Evolutionary conservation across 2,329 filamentous ascomycete species (phyloP).

Genomic region (Ascochyta clinopodiicola): DNA sequence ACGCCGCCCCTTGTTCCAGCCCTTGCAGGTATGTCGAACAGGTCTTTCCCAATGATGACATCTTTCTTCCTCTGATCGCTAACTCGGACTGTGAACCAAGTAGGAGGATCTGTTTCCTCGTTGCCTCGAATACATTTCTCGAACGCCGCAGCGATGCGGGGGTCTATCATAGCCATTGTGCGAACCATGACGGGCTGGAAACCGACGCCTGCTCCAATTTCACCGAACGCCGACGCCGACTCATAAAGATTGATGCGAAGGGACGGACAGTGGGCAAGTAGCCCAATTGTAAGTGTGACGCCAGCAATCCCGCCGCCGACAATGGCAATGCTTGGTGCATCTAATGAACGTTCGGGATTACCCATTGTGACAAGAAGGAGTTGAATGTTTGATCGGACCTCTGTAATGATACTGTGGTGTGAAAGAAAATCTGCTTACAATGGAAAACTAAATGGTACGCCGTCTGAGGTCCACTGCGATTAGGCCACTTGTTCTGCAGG

Average conservation of each 20-base stretch:
- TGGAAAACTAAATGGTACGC: no score
- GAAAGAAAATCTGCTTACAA: no score
- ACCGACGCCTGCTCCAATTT: constrained; percentile 65
- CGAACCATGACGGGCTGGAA: constrained; percentile 47
- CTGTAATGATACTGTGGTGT: not conserved
- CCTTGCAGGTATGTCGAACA: constrained; percentile 34
- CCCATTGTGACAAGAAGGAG: not conserved
- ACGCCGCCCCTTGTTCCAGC: constrained; percentile 45
- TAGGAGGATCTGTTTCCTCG: constrained; percentile 20
- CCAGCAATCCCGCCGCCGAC: constrained; percentile 67
- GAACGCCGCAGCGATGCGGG: constrained; percentile 23
- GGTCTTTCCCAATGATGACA: constrained; percentile 21
- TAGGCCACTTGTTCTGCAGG: no score
- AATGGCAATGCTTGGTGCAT: constrained; percentile 57
- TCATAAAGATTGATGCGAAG: constrained; percentile 62
- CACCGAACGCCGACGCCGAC: constrained; percentile 59
- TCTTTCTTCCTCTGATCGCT: constrained; percentile 31
- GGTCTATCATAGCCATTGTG: constrained; percentile 53
- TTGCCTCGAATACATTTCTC: constrained; percentile 18
- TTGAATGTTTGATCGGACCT: no score
- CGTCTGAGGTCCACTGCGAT: no score
- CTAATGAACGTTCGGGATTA: not conserved
- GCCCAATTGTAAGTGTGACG: constrained; percentile 58
- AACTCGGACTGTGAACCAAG: constrained; percentile 34
- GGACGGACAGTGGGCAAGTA: constrained; percentile 50